Evolutionary conservation across 192 early-diverging fungal genomes (phyloP), one percentile per base, ranked within the genome.

Genomic region (Gryganskiella cystojenkinii): DNA sequence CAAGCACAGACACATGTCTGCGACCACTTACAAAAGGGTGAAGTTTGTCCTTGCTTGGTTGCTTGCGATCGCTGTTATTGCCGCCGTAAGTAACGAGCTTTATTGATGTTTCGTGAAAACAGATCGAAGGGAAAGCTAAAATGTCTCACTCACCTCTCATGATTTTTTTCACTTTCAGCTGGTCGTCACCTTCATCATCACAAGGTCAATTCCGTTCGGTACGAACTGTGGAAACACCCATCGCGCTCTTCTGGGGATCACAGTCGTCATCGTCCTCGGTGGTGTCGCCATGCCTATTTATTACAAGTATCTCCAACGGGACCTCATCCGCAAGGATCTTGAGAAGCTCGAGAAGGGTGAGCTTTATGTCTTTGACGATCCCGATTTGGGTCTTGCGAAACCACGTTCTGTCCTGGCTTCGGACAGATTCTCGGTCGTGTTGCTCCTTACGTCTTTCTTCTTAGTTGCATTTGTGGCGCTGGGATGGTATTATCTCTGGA

Each of bases 151-250:
- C n/a, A n/a, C n/a, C n/a, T n/a, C 28, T 57, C 25, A 20, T 30
- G 19, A n/a, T 24, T 45, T 51, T 11, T 14, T 30, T 37, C 28
- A 8, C 19, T 9, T 34, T 46, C 15, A 67, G 67, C 37, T 69
- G 17, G 67, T 56, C 2, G 49, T 69, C 11, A 69, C 58, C 7
- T 20, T 61, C 1, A 53, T 37, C 37, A n/a, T 69, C 28, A 69
- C 67, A 5, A 40, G 47, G 20, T 50, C 50, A 5, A 69, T 69
- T 24, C 67, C 57, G n/a, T 61, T 61, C 28, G 57, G 57, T 4
- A 24, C 37, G 35, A 60, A 69, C 30, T 69, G 67, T 61, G 67
- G 58, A 24, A 61, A 69, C 58, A 40, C 67, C 37, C 67, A 69
- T n/a, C 67, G 58, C 28, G 35, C 46, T 15, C 22, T 69, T 25